Conservation (phyloP, 2,329 filamentous ascomycete species). For the Alternaria brassicicola region DNA sequence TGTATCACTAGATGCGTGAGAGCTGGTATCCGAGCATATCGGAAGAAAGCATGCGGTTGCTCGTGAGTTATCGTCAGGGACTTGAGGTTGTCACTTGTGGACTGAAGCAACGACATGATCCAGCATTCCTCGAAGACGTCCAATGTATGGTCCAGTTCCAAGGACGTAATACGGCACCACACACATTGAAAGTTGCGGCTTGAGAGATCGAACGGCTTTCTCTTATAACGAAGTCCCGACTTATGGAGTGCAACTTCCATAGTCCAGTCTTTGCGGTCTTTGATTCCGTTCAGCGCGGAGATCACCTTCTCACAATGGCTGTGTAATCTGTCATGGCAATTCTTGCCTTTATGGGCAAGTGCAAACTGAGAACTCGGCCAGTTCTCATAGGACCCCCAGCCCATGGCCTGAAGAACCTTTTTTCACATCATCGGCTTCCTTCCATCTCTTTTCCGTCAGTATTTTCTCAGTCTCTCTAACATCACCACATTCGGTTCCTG, state of each 20-base stretch:
- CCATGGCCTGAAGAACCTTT: not conserved
- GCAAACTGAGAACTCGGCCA: not conserved
- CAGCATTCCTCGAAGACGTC: not conserved
- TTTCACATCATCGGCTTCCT: not conserved
- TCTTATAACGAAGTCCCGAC: not conserved
- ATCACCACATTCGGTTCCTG: not conserved
- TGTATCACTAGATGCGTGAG: not conserved
- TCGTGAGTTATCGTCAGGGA: not conserved
- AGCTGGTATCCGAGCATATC: not conserved
- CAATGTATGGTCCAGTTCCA: not conserved
- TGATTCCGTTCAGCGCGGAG: not conserved
- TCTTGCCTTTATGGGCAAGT: not conserved
- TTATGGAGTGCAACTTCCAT: not conserved
- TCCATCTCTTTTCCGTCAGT: not conserved
- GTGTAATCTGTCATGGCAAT: not conserved
- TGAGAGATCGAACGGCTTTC: not conserved
- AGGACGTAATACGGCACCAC: not conserved
- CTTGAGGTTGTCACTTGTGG: not conserved
- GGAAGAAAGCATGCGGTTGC: not conserved
- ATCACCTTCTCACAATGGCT: not conserved
- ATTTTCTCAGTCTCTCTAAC: not conserved
- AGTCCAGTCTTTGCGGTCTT: not conserved
- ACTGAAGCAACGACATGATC: not conserved
- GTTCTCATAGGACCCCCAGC: not conserved
- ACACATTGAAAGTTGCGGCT: not conserved